Evolutionary conservation across 768 basidiomycete species (phyloP).

Genomic region (Dioszegia hungarica): DNA sequence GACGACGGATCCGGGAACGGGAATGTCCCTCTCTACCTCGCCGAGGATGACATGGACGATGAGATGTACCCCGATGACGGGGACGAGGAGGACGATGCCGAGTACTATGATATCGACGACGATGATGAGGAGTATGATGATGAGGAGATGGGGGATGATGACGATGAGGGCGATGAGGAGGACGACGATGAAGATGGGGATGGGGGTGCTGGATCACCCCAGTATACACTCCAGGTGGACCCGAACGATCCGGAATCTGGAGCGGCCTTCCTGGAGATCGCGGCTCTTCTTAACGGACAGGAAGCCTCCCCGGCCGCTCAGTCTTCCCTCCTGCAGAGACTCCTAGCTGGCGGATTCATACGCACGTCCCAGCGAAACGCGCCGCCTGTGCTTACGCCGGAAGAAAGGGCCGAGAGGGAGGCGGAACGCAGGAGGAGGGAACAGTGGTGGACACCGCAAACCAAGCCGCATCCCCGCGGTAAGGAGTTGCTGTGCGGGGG

Average conservation of each 20-base stretch:
- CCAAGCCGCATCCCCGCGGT: slow-evolving; percentile 28
- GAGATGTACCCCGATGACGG: slow-evolving; percentile 17
- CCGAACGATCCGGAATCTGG: slow-evolving; percentile 11
- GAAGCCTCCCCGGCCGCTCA: slow-evolving; percentile 12
- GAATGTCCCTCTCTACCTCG: slow-evolving; percentile 11
- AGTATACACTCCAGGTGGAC: slow-evolving; percentile 4
- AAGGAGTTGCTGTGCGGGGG: slow-evolving; percentile 27
- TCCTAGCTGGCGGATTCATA: slow-evolving; percentile 9
- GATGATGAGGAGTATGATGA: slow-evolving; percentile 16
- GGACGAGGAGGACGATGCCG: slow-evolving; percentile 13
- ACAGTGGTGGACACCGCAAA: slow-evolving; percentile 36
- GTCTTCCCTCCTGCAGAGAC: slow-evolving; percentile 18
- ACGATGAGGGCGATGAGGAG: slow-evolving; percentile 3
- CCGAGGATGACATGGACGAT: slow-evolving; percentile 21
- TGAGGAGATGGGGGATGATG: slow-evolving; percentile 13
- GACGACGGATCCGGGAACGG: too few relatives aligned
- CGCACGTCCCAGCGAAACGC: background rate
- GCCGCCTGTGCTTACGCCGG: background rate
- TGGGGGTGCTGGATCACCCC: slow-evolving; percentile 7
- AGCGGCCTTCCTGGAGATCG: slow-evolving; percentile 18
- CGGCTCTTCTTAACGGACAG: slow-evolving; percentile 15
- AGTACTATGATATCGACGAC: slow-evolving; percentile 5
- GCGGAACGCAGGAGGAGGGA: slow-evolving; percentile 11
- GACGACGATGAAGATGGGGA: slow-evolving; percentile 12
- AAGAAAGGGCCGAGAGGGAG: background rate